Evolutionary conservation across 2,329 filamentous ascomycete genomes (phyloP).

Genomic region (Aspergillus brunneoviolaceus): DNA sequence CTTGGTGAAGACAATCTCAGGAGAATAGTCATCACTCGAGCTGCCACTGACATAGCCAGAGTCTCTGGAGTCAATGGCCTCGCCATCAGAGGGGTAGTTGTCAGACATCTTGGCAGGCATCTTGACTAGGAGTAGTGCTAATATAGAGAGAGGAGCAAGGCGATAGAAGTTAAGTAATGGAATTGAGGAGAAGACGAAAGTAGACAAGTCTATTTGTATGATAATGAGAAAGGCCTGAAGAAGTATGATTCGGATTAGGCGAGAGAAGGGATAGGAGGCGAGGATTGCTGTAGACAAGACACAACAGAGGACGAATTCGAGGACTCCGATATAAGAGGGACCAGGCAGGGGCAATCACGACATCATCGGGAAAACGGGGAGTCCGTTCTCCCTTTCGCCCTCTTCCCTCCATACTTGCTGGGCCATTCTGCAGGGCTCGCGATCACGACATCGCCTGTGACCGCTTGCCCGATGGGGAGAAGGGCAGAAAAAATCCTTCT

Average conservation of each 20-base stretch:
- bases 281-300: slow-evolving; percentile 16
- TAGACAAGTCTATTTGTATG: slow-evolving; percentile 6
- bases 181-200: slow-evolving; percentile 1
- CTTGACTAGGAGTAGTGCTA: slow-evolving; percentile 14
- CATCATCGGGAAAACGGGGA: slow-evolving; percentile 28
- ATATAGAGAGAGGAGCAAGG: neutral
- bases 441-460: slow-evolving; percentile 32
- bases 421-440: slow-evolving; percentile 24
- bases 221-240: neutral
- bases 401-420: slow-evolving; percentile 23
- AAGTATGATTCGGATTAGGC: neutral
- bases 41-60: slow-evolving; percentile 73
- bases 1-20: slow-evolving; percentile 80
- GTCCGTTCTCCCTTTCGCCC: slow-evolving; percentile 22
- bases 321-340: slow-evolving; percentile 28
- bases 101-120: slow-evolving; percentile 42
- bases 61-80: slow-evolving; percentile 42
- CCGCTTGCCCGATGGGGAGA: slow-evolving; percentile 28
- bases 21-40: slow-evolving; percentile 63
- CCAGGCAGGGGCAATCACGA: slow-evolving; percentile 32
- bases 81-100: slow-evolving; percentile 38
- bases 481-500: slow-evolving; percentile 31
- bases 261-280: slow-evolving; percentile 10
- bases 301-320: slow-evolving; percentile 20
- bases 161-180: slow-evolving; percentile 8